phyloP scores from a whole-genome alignment of 805 yeast genomes.

The Barnettozyma sucrosica region DNA sequence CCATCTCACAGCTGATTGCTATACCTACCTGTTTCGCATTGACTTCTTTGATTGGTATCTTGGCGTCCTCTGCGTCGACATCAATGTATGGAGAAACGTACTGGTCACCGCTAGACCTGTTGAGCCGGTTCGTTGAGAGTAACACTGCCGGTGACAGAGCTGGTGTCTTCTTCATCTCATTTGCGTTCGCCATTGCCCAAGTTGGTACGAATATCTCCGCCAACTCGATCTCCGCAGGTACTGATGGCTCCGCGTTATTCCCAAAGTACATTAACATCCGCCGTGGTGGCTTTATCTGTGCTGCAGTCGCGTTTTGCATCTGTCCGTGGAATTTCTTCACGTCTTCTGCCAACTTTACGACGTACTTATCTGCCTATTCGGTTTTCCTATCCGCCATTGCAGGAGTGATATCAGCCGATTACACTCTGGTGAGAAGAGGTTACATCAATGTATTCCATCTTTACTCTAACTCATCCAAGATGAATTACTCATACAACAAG shows the following conservation, averaged over 20 bases:
- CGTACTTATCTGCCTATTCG: conserved; percentile 73
- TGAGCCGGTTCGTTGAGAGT: conserved; percentile 32
- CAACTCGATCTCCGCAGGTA: conserved; percentile 62
- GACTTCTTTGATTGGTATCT: conserved; percentile 78
- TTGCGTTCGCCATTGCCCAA: conserved; percentile 67
- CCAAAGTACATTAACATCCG: conserved; percentile 64
- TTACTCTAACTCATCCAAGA: conserved; percentile 39
- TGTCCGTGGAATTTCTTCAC: conserved; percentile 81
- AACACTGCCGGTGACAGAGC: conserved; percentile 50
- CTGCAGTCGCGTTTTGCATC: conserved; percentile 59
- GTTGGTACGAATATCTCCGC: conserved; percentile 71
- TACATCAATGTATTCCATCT: conserved; percentile 56
- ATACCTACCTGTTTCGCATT: conserved; percentile 75
- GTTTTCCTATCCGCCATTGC: conserved; percentile 80
- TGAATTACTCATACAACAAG: conserved; percentile 52
- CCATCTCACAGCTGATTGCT: conserved; percentile 54
- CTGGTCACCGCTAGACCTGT: conserved; percentile 33
- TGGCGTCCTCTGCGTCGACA: conserved; percentile 75
- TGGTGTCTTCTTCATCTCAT: conserved; percentile 68
- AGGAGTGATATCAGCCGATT: conserved; percentile 68
- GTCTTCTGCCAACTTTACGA: conserved; percentile 66
- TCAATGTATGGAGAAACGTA: conserved; percentile 22
- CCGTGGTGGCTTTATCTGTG: conserved; percentile 76
- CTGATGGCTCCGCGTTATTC: conserved; percentile 58
- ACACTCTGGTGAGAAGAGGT: conserved; percentile 70